Base-by-base conservation (phyloP, 2,329 filamentous ascomycete species). In the Geoglossum cookeanum region DNA sequence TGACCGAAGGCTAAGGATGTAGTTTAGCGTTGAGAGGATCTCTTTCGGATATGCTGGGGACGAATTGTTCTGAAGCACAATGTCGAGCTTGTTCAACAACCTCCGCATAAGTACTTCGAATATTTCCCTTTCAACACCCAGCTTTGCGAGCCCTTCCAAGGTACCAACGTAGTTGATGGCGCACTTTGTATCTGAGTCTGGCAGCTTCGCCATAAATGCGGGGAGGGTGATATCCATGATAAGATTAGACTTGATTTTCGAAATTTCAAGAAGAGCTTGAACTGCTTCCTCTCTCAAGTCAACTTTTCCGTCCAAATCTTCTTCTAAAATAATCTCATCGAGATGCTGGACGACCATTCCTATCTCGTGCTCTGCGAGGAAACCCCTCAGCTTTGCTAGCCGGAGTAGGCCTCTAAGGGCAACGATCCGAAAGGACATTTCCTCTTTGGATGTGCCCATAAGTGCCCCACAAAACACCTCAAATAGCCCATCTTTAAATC, bases 141-240 rank as follows among this genome's bases (percentile, higher is more conserved):
- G 75, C 62, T 82, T 79, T 2, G 81, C 80, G 59, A 85, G 75
- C 0, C 74, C 79, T 63, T 84, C 81, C 29, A 85, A 68, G 0
- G 79, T 77, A 4, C 74, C 68, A n/a, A 75, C 63, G 62, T 82
- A 82, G 4, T 67, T 65, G 5, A 63, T 64, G 8, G 71, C 67
- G 2, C 69, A 68, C 17, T 74, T 72, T n/a, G 70, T 67, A 58
- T 77, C 76, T 1, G 69, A 70, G 59, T 81, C 80, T 1, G 81
- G 82, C 3, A 85, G 68, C 44, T 78, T 76, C 3, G 80, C 79
- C 67, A 84, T 75, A 64, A 85, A 83, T 4, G 78, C 78, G 30
- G 81, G 81, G 62, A 85, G 79, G 0, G 80, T 79, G 58, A 80
- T 80, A 52, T 82, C 76, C 63, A 82, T 77, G 32, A 85, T 78